phyloP scores from a whole-genome alignment of 768 basidiomycete species.

The Mycena galericulata region DNA sequence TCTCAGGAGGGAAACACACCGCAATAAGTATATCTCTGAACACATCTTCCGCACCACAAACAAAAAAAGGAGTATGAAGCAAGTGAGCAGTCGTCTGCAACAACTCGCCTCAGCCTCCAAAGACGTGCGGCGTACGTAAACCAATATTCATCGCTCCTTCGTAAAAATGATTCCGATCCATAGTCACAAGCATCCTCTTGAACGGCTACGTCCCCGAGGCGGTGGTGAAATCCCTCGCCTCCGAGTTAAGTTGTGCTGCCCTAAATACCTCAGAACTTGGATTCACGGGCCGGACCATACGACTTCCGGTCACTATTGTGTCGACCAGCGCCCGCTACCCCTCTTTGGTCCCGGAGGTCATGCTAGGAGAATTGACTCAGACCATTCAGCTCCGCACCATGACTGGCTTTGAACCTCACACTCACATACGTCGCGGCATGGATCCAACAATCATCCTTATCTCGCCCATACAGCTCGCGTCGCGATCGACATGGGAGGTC shows the following conservation, averaged over 20 bases:
- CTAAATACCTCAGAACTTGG: neutral
- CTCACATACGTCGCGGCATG: neutral
- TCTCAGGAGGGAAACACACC: neutral
- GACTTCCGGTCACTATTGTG: neutral
- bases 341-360: neutral
- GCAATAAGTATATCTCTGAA: neutral
- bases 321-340: slow-evolving; percentile 3
- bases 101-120: too few relatives aligned
- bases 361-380: neutral
- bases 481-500: neutral
- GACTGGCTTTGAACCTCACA: neutral
- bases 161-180: neutral
- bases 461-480: neutral
- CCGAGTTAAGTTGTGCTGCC: neutral
- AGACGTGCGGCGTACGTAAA: too few relatives aligned
- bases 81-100: slow-evolving; percentile 26
- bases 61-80: neutral
- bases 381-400: neutral
- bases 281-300: neutral
- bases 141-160: neutral
- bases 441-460: slow-evolving; percentile 13
- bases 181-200: neutral
- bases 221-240: neutral
- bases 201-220: neutral
- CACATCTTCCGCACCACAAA: slow-evolving; percentile 11